Conservation (phyloP, 805 yeast species). For the Monosporozyma aquatica region DNA sequence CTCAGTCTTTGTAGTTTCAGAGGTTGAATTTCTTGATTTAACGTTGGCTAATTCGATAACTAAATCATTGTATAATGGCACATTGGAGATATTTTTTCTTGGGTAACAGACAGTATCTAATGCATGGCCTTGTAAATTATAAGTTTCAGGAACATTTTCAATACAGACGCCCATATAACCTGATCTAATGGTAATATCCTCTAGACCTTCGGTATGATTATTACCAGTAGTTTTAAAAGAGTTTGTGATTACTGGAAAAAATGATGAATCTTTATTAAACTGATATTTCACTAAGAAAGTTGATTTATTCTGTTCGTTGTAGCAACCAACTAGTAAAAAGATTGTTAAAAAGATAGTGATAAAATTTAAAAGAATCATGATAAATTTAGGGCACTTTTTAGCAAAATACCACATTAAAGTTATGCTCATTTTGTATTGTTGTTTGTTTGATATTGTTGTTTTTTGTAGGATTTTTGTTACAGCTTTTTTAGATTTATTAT, state of each 20-base stretch:
- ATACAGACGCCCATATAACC: slow-evolving; percentile 55
- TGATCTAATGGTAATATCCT: slow-evolving; percentile 38
- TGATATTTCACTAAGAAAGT: slow-evolving; percentile 41
- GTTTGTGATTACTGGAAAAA: slow-evolving; percentile 33
- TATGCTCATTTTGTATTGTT: slow-evolving; percentile 1
- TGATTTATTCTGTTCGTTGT: slow-evolving; percentile 37
- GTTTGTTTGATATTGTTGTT: neutral
- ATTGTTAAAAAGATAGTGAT: slow-evolving; percentile 43
- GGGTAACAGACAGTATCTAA: slow-evolving; percentile 21
- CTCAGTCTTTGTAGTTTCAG: slow-evolving; percentile 8
- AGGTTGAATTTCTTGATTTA: slow-evolving; percentile 25
- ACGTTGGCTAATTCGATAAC: slow-evolving; percentile 18
- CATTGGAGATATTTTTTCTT: slow-evolving; percentile 17
- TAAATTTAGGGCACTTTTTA: slow-evolving; percentile 36
- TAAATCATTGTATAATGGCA: slow-evolving; percentile 21
- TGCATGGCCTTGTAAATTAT: slow-evolving; percentile 9
- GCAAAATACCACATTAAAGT: slow-evolving; percentile 6
- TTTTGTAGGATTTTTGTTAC: too few species aligned
- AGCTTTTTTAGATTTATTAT: too few species aligned
- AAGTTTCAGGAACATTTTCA: slow-evolving; percentile 25
- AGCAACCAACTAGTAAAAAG: slow-evolving; percentile 50
- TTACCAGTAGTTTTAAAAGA: slow-evolving; percentile 26
- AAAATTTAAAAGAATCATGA: slow-evolving; percentile 36
- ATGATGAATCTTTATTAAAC: slow-evolving; percentile 39
- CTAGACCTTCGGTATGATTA: slow-evolving; percentile 28